phyloP scores from a whole-genome alignment of 106 monocot genomes.

The Acorus calamus region DNA sequence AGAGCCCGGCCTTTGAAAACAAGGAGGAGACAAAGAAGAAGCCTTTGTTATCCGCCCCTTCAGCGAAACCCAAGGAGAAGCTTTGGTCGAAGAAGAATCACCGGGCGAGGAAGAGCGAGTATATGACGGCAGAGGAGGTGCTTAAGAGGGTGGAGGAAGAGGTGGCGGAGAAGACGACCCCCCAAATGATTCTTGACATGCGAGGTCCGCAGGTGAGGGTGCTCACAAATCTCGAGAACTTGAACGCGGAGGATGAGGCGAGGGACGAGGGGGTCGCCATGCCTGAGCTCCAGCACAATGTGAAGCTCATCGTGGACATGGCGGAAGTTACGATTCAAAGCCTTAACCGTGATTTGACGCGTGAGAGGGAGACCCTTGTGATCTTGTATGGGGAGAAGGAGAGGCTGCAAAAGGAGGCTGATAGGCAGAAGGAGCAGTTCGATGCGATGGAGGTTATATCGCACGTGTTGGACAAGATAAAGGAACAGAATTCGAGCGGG shows the following conservation, averaged over 20 bases:
- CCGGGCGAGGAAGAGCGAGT: constrained; percentile 42
- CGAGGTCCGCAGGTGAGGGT: constrained; percentile 81
- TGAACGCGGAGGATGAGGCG: constrained; percentile 75
- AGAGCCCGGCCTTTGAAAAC: constrained; percentile 38
- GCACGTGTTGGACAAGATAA: too few species aligned
- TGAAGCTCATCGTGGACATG: too few species aligned
- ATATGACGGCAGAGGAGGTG: constrained; percentile 75
- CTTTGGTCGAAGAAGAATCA: constrained; percentile 73
- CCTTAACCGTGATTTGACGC: too few species aligned
- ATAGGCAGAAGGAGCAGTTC: too few species aligned
- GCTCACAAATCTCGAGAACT: constrained; percentile 61
- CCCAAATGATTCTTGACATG: constrained; percentile 92
- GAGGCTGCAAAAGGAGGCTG: too few species aligned
- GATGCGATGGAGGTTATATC: too few species aligned
- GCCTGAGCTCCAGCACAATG: constrained; percentile 94
- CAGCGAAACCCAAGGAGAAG: constrained; percentile 35
- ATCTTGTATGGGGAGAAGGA: too few species aligned
- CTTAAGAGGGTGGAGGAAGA: constrained; percentile 71
- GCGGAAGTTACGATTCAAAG: too few species aligned
- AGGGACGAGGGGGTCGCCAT: constrained; percentile 76
- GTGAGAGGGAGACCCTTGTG: too few species aligned
- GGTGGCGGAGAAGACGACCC: constrained; percentile 30
- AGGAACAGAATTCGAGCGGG: too few species aligned
- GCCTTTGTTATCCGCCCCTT: not conserved
- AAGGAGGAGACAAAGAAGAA: constrained; percentile 15